A percentile compares a stretch with the other conserved stretches of the same genome.
Evolutionary conservation across 2,329 filamentous ascomycete genomes (phyloP).

Genomic region (Fusarium chuoi): DNA sequence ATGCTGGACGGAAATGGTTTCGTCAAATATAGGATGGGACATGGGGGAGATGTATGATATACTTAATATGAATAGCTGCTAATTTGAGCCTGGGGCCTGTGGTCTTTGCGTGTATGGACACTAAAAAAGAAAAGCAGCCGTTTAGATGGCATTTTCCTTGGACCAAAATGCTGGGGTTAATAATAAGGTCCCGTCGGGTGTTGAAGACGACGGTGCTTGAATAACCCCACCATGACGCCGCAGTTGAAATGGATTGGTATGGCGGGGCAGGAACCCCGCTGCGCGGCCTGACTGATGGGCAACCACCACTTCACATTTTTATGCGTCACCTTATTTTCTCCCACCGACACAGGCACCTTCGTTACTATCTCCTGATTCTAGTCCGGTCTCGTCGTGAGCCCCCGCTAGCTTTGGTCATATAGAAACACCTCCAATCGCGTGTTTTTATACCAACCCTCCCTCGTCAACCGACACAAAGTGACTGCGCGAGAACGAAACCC

Average conservation of each 20-base stretch:
- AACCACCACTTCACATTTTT: constrained; percentile 37
- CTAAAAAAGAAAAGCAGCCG: neutral
- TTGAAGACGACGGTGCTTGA: neutral
- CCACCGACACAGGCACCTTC: constrained; percentile 37
- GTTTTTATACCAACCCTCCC: constrained; percentile 4
- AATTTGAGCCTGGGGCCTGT: neutral
- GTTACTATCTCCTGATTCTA: constrained; percentile 32
- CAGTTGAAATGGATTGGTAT: constrained; percentile 29
- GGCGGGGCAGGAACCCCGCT: constrained; percentile 42
- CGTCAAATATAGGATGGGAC: constrained; percentile 16
- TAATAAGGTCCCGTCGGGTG: neutral
- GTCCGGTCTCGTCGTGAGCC: constrained; percentile 4
- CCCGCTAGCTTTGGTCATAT: constrained; percentile 7
- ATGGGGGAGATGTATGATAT: constrained; percentile 28
- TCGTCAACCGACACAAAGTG: constrained; percentile 1
- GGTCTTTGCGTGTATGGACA: neutral
- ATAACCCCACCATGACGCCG: constrained; percentile 42
- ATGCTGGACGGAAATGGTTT: constrained; percentile 1
- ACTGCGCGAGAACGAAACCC: constrained; percentile 10
- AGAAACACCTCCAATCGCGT: constrained; percentile 6
- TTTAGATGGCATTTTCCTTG: neutral
- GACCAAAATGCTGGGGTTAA: neutral
- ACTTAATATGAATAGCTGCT: constrained; percentile 26
- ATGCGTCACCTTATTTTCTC: constrained; percentile 39
- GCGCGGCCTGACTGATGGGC: constrained; percentile 15